Evolutionary conservation across 306 rosid species (phyloP).

Genomic region (Senna siamea): DNA sequence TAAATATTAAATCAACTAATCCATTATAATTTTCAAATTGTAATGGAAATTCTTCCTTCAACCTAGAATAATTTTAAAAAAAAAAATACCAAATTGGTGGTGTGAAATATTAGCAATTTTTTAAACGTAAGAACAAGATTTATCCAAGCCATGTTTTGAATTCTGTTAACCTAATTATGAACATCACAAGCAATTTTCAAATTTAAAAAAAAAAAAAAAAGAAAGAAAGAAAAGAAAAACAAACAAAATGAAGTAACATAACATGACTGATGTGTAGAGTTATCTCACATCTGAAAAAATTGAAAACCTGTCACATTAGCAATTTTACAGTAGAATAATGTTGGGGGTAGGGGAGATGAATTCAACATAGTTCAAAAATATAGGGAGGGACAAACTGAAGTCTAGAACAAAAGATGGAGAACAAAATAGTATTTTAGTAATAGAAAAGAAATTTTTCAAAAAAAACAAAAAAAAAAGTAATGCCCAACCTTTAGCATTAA

Average conservation of each 20-base stretch:
- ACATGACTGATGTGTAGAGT: not conserved
- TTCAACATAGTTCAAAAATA: not conserved
- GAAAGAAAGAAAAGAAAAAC: too few relatives aligned
- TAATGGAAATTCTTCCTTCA: not conserved
- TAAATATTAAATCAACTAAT: not conserved
- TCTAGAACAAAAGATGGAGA: not conserved
- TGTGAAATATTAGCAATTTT: not conserved
- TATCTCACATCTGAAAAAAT: not conserved
- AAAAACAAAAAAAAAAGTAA: not conserved
- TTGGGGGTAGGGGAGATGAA: not conserved
- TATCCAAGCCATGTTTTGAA: too few relatives aligned
- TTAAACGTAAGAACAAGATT: not conserved
- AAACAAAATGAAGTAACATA: not conserved
- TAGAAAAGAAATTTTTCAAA: not conserved
- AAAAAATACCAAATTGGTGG: not conserved
- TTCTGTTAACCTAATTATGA: not conserved
- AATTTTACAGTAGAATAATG: not conserved
- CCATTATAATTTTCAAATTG: not conserved
- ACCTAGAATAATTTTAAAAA: too few relatives aligned
- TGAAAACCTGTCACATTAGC: not conserved
- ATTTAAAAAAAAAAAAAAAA: too few relatives aligned
- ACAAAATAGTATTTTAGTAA: not conserved
- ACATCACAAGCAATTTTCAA: not conserved
- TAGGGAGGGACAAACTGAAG: constrained; percentile 9
- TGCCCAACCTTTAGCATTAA: not conserved